Evolutionary conservation across 306 rosid species (phyloP), one percentile per base, ranked within the genome.

Genomic region (Alnus glutinosa): DNA sequence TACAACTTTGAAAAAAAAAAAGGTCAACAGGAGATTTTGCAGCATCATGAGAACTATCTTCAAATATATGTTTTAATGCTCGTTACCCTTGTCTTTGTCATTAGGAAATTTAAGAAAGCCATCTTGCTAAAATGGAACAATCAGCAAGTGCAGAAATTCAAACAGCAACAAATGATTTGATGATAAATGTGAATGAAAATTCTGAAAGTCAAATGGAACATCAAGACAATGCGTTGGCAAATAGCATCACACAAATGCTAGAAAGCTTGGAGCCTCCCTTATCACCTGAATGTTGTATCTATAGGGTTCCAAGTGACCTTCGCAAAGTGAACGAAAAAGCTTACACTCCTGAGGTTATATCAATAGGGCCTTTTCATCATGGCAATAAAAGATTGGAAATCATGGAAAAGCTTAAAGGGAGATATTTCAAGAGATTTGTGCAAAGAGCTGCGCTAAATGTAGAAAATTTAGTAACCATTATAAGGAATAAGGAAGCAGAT

Each of bases 281-380:
- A 42, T 28, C 81, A 11, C 11, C n/a, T 37, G 14, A 78, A 6
- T 55, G 68, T 52, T 54, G 75, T 50, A 77, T 68, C 55, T 67
- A 37, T 15, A 46, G 42, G 47, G 75, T 46, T 55, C 75, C 68
- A 7, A 4, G 39, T 37, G 52, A 52, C 2, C 32, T 77, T 52
- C 55, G 75, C 5, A 23, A 54, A 68, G 39, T 49, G 59, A 50
- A 47, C 0, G 74, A 67, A 52, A 30, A 36, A 6, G 55, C 67
- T 5, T 67, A 18, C 18, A 66, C 47, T 36, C 80, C 80, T 42
- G 4, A 51, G 16, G 11, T 52, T 5, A 52, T 77, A 18, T 66
- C 80, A 3, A 77, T 77, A 10, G 68, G 80, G 30, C 74, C 75
- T 12, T 51, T 68, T 2, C 74, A 77, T 30, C 67, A 51, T 62